Conservation (phyloP, 805 yeast genomes). For the Torulaspora microellipsoides region DNA sequence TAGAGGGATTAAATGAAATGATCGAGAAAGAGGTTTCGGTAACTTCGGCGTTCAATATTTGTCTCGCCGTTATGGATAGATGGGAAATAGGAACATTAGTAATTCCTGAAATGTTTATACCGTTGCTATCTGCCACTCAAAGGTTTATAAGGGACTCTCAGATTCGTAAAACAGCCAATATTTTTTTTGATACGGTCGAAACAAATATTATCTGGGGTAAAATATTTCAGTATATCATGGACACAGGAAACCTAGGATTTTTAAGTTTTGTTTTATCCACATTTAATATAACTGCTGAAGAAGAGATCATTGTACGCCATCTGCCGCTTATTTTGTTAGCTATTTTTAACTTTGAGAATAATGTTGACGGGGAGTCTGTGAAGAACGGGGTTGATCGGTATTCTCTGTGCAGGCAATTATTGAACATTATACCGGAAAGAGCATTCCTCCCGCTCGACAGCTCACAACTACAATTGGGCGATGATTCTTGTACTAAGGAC, state of each 20-base stretch:
- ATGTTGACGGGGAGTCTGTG: conserved; percentile 8
- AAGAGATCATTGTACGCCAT: conserved; percentile 75
- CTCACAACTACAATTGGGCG: conserved; percentile 26
- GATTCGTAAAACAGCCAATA: conserved; percentile 52
- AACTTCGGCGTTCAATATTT: conserved; percentile 53
- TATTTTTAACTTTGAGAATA: conserved; percentile 33
- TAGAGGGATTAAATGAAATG: conserved; percentile 49
- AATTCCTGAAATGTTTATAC: conserved; percentile 65
- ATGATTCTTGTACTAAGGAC: conserved; percentile 14
- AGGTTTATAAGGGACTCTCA: conserved; percentile 29
- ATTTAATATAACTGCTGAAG: conserved; percentile 72
- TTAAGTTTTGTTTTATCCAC: conserved; percentile 55
- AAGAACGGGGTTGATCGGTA: conserved; percentile 33
- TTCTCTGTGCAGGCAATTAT: conserved; percentile 39
- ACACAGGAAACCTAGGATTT: conserved; percentile 40
- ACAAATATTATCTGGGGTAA: conserved; percentile 73
- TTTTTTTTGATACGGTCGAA: conserved; percentile 84
- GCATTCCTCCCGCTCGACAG: conserved; percentile 54
- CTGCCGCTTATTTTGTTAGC: conserved; percentile 64
- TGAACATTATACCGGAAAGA: conserved; percentile 58
- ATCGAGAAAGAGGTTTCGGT: conserved; percentile 37
- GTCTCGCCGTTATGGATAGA: conserved; percentile 75
- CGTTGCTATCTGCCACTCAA: conserved; percentile 52
- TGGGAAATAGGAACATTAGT: conserved; percentile 88
- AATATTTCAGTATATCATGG: conserved; percentile 36